Conservation (phyloP, 495 filamentous ascomycete species). For the Trichodelitschia bisporula region DNA sequence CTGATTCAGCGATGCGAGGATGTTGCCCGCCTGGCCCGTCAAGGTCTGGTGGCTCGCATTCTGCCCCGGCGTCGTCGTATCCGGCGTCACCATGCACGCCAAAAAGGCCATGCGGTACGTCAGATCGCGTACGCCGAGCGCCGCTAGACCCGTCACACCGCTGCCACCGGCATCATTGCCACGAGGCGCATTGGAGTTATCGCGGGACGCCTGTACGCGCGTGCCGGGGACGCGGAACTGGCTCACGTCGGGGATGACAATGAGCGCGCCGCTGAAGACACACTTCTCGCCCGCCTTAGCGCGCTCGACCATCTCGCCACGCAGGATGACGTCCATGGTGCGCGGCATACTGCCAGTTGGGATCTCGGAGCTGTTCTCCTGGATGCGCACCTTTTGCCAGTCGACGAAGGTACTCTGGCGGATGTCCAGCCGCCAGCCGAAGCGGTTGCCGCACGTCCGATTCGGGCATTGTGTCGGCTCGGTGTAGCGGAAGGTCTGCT, state of each 20-base stretch:
- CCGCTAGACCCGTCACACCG: slow-evolving; percentile 73
- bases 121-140: slow-evolving; percentile 79
- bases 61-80: slow-evolving; percentile 54
- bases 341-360: slow-evolving; percentile 96
- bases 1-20: slow-evolving; percentile 60
- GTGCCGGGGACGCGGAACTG: slow-evolving; percentile 81
- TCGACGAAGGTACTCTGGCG: slow-evolving; percentile 93
- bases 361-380: slow-evolving; percentile 95
- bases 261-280: slow-evolving; percentile 87
- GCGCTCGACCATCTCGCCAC: slow-evolving; percentile 92
- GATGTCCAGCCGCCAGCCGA: slow-evolving; percentile 84
- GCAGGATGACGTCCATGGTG: slow-evolving; percentile 93
- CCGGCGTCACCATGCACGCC: slow-evolving; percentile 87
- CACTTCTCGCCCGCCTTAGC: slow-evolving; percentile 96
- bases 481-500: slow-evolving; percentile 94
- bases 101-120: slow-evolving; percentile 97
- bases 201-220: slow-evolving; percentile 60
- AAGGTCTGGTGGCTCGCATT: slow-evolving; percentile 33
- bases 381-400: slow-evolving; percentile 94
- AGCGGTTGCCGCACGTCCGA: slow-evolving; percentile 64
- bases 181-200: slow-evolving; percentile 45
- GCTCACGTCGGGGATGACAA: slow-evolving; percentile 92
- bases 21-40: slow-evolving; percentile 49
- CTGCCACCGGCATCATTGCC: slow-evolving; percentile 55
- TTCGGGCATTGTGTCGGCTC: slow-evolving; percentile 94